Evolutionary conservation across 352 stramenopile species (phyloP), one percentile per base, ranked within the genome.

Genomic region (Plasmopara muralis): DNA sequence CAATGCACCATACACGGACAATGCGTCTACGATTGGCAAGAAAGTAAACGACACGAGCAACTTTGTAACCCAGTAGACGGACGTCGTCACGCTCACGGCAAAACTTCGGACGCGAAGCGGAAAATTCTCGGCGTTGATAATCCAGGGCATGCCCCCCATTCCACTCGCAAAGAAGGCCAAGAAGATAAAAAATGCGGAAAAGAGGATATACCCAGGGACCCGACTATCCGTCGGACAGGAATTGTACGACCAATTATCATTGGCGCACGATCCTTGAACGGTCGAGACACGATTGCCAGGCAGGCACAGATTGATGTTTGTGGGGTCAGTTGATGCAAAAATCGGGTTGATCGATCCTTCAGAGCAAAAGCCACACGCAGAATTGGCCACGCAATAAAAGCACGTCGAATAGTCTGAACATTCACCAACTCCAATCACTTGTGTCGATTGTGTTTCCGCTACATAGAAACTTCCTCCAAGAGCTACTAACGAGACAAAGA

Each of bases 101-200:
- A 95, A 74, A 29, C 83, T 95, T 33, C 94, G 89, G 15, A 87
- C 81, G 31, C 83, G 70, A 7, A 95, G 67, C 6, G 89, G 87
- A 63, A 96, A 98, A 58, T 98, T 97, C 68, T 98, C 94, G 29
- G 85, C 82, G 61, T 97, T 97, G 54, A 98, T 93, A 0, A 88
- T 97, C 93, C 93, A 98, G 0, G 94, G 91, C 69, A 97, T 87
- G 29, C 72, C 85, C 5, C 83, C 82, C 78, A 92, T 89, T 49
- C 78, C 82, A 42, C 72, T 85, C 12, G 78, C 82, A 50, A 92
- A 92, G 48, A 64, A 88, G 4, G 78, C 78, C 4, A 92, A 49
- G 60, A 85, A 92, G 40, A 85, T 41, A 53, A 92, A 89, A 14
- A 92, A 55, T 45, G 70, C 56, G 9, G 12, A 8, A 8, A 41